A percentile compares a stretch with the other conserved stretches of the same genome.
These are phyloP conservation scores for Pyrenula massariospora DNA, from an alignment of 495 filamentous ascomycete genomes.

Conservation along the genomic window DNA sequence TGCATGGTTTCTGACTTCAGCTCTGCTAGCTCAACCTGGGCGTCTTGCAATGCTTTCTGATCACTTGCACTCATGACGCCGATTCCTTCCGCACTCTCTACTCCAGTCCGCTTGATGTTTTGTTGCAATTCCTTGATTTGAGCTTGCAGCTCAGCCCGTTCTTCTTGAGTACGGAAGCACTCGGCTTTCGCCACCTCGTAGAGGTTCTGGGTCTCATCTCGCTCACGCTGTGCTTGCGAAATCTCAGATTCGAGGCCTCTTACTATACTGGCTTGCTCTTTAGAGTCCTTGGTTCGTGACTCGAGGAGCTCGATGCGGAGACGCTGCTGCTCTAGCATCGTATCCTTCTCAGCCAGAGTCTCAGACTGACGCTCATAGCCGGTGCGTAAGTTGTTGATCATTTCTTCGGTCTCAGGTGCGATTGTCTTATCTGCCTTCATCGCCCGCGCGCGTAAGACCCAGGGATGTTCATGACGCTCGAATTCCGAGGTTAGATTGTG, in stretches of 20 bases:
- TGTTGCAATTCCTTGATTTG: slow-evolving; percentile 28
- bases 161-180: slow-evolving; percentile 33
- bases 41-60: not conserved
- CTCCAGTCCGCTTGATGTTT: slow-evolving; percentile 48
- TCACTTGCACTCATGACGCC: slow-evolving; percentile 51
- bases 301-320: slow-evolving; percentile 45
- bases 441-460: slow-evolving; percentile 71
- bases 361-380: slow-evolving; percentile 57
- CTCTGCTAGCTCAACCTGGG: slow-evolving; percentile 47
- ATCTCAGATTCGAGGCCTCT: slow-evolving; percentile 33
- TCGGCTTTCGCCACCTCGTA: slow-evolving; percentile 36
- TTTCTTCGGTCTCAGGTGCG: slow-evolving; percentile 70
- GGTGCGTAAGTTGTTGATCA: slow-evolving; percentile 51
- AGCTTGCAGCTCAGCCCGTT: slow-evolving; percentile 20
- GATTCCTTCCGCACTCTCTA: slow-evolving; percentile 64
- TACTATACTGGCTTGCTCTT: slow-evolving; percentile 35
- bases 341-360: slow-evolving; percentile 74
- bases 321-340: slow-evolving; percentile 80
- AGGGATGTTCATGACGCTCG: slow-evolving; percentile 62
- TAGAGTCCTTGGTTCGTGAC: slow-evolving; percentile 42
- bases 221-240: not conserved
- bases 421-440: slow-evolving; percentile 65
- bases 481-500: slow-evolving; percentile 77
- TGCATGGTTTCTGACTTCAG: slow-evolving; percentile 58
- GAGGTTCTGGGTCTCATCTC: not conserved